Evolutionary conservation across 192 early-diverging fungal genomes (phyloP), one percentile per base, ranked within the genome.

Genomic region (Borealophlyctis nickersoniae): DNA sequence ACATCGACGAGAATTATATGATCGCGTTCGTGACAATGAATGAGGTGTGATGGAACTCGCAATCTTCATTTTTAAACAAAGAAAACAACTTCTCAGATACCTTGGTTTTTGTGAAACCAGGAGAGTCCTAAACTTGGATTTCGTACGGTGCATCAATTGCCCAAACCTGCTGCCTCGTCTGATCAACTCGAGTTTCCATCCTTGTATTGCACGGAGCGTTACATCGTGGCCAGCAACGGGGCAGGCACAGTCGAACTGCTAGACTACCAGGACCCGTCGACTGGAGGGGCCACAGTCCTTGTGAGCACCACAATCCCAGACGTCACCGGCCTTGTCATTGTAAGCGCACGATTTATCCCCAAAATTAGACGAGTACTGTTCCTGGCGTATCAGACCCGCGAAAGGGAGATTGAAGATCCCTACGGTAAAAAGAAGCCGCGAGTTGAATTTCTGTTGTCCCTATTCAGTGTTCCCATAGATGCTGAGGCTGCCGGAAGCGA

Each of bases 101-200:
- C n/a, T n/a, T n/a, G n/a, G n/a, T n/a, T n/a, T n/a, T n/a, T n/a
- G 39, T 45, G 39, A 45, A 45, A 45, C 19, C 7, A 19, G 39
- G 39, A 45, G 39, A n/a, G n/a, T n/a, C n/a, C n/a, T n/a, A n/a
- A 45, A 45, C 16, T 58, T 36, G 1, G 7, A 13, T 48, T 66
- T 49, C 13, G 30, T 4, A 14, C 23, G 28, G 11, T 49, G 26
- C 49, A 31, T 36, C 56, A 50, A 49, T 32, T 55, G 5, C 36
- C 63, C n/a, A 13, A 7, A 5, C 52, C 52, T 28, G 24, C 32
- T 23, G 5, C 19, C n/a, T 26, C 66, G 22, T 26, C 26, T 4
- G 34, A 58, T 7, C 28, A 49, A 1, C 51, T 45, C 48, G 66
- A 68, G 23, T 60, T 53, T 39, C 66, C 66, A 9, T 68, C 66